Evolutionary conservation across 139 green algal genomes (phyloP), one percentile per base, ranked within the genome.

Genomic region (Tetraselmis chui): DNA sequence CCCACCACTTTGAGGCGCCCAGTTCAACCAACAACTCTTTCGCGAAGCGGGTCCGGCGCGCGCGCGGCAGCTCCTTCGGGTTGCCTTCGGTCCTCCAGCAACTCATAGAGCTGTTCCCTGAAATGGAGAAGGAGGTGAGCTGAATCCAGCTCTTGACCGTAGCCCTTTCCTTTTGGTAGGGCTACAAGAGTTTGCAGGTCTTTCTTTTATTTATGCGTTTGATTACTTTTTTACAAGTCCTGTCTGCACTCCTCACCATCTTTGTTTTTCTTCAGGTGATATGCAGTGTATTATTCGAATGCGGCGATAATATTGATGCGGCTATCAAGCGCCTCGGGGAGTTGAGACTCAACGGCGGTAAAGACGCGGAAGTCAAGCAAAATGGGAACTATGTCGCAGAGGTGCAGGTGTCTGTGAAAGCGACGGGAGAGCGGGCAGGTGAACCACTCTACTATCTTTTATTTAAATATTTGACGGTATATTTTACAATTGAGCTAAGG

Each of bases 241-340:
- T n/a, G n/a, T n/a, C n/a, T n/a, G n/a, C n/a, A n/a, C n/a, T n/a
- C n/a, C n/a, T n/a, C n/a, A n/a, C n/a, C n/a, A n/a, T n/a, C n/a
- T n/a, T n/a, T n/a, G n/a, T n/a, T n/a, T n/a, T n/a, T n/a, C 45
- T 18, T 18, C 45, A 67, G 45, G 45, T 67, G 5, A 67, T 67
- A 5, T 67, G 45, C 45, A 67, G 45, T 22, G 91, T 94, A 1
- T 85, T 96, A 5, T 77, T 85, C 26, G 89, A 92, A 30, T 97
- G 89, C 79, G 93, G 92, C 1, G 82, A 93, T 31, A 92, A 96
- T 80, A 93, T 97, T 75, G 92, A 97, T 79, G 90, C 87, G 28
- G 92, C 93, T 2, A 96, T 97, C 76, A 87, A 89, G 76, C 89
- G 88, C 18, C 85, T 97, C 28, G 89, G 82, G 1, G 82, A 94